These are phyloP conservation scores for Arachis stenosperma DNA, from an alignment of 306 rosid species.

Conservation along the genomic window DNA sequence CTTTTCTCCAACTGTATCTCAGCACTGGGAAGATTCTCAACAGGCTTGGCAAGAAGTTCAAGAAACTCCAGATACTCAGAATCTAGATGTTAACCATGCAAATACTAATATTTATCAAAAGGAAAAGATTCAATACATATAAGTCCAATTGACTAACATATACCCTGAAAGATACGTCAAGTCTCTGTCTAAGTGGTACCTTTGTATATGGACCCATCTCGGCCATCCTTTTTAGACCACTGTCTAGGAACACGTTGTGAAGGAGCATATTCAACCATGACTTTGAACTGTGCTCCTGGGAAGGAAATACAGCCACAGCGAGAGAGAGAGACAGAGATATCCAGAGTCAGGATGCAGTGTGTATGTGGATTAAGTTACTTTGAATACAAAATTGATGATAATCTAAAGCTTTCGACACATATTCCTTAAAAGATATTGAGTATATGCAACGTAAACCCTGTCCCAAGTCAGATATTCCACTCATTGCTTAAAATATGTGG, in stretches of 20 bases:
- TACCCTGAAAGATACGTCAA: slow-evolving; percentile 18
- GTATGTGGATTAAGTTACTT: not conserved
- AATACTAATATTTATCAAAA: slow-evolving; percentile 52
- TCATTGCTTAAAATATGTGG: not conserved
- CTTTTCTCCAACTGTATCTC: slow-evolving; percentile 80
- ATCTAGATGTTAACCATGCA: slow-evolving; percentile 61
- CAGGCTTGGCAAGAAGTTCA: slow-evolving; percentile 67
- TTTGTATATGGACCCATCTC: slow-evolving; percentile 70
- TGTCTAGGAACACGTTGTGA: slow-evolving; percentile 76
- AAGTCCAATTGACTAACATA: slow-evolving; percentile 36
- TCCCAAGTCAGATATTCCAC: not conserved
- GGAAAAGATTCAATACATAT: slow-evolving; percentile 38
- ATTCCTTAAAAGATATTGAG: too few species aligned
- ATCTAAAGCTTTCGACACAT: not conserved
- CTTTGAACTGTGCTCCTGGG: slow-evolving; percentile 70
- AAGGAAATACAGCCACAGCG: slow-evolving; percentile 19
- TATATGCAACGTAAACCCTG: not conserved
- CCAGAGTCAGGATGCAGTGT: slow-evolving; percentile 10
- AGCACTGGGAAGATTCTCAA: slow-evolving; percentile 84
- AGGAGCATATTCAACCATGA: slow-evolving; percentile 74
- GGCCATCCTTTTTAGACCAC: slow-evolving; percentile 64
- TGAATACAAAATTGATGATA: not conserved
- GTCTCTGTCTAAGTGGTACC: slow-evolving; percentile 45
- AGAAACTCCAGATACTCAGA: slow-evolving; percentile 78
- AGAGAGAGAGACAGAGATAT: slow-evolving; percentile 28